Percentiles rank a stretch among this genome's conserved stretches.
Evolutionary conservation across 2,329 filamentous ascomycete species (phyloP).

Genomic region (Arthrobotrys iridis): DNA sequence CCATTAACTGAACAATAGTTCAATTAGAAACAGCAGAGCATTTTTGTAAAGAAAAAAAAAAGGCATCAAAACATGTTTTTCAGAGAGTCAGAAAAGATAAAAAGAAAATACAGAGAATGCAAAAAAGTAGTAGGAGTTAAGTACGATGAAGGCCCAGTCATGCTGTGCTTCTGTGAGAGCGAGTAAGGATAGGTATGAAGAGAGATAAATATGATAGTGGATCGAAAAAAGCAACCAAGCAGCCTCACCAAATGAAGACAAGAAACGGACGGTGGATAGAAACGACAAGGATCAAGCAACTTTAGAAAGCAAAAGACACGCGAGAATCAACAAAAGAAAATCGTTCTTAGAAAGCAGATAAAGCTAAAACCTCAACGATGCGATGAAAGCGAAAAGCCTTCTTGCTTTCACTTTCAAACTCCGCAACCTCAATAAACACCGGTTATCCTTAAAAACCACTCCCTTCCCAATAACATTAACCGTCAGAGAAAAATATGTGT

Average conservation of each 20-base stretch:
- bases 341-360: slow-evolving; percentile 35
- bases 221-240: slow-evolving; percentile 48
- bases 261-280: neutral
- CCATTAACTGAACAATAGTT: slow-evolving; percentile 42
- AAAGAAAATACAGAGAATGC: slow-evolving; percentile 36
- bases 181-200: slow-evolving; percentile 33
- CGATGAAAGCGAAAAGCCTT: slow-evolving; percentile 44
- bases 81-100: slow-evolving; percentile 20
- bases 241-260: slow-evolving; percentile 47
- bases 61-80: slow-evolving; percentile 12
- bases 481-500: slow-evolving; percentile 41
- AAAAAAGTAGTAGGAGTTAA: slow-evolving; percentile 22
- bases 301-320: neutral
- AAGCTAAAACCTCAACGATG: slow-evolving; percentile 26
- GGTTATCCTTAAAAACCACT: slow-evolving; percentile 48
- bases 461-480: slow-evolving; percentile 47
- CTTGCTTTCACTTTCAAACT: slow-evolving; percentile 53
- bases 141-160: slow-evolving; percentile 13
- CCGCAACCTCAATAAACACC: slow-evolving; percentile 48
- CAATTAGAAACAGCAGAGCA: slow-evolving; percentile 19
- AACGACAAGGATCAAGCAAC: neutral
- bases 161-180: slow-evolving; percentile 20
- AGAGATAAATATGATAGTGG: slow-evolving; percentile 16
- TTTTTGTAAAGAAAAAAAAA: slow-evolving; percentile 17
- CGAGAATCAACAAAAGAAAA: slow-evolving; percentile 15